Percentiles rank a stretch among this genome's conserved stretches.
Conservation (phyloP, 2,329 filamentous ascomycete genomes). For the Xylariaceae sp. region DNA sequence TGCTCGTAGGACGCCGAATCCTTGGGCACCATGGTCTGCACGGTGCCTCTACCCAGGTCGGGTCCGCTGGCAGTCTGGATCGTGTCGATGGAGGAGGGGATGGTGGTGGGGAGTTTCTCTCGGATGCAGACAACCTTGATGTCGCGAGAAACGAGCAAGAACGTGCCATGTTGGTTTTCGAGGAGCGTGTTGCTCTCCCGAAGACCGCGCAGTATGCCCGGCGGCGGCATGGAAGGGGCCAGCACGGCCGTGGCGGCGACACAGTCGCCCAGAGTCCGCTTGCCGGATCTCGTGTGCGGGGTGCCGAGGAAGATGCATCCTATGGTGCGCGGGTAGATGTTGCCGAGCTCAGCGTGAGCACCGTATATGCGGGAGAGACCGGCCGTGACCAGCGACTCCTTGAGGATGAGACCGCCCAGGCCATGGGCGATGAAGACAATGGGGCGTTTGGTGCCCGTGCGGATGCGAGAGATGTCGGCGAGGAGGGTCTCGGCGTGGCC, state of each 20-base stretch:
- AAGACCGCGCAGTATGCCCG: slow-evolving; percentile 24
- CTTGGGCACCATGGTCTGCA: slow-evolving; percentile 29
- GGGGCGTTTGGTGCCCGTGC: slow-evolving; percentile 26
- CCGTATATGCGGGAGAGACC: slow-evolving; percentile 31
- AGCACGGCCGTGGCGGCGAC: slow-evolving; percentile 28
- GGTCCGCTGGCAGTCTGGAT: slow-evolving; percentile 23
- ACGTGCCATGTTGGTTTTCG: slow-evolving; percentile 29
- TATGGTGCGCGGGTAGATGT: slow-evolving; percentile 30
- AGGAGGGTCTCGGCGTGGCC: slow-evolving; percentile 29
- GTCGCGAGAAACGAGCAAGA: slow-evolving; percentile 30
- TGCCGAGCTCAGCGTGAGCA: slow-evolving; percentile 30
- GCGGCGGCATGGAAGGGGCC: slow-evolving; percentile 23
- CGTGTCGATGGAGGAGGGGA: slow-evolving; percentile 22
- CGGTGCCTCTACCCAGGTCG: slow-evolving; percentile 25
- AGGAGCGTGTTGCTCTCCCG: slow-evolving; percentile 26
- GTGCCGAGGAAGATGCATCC: slow-evolving; percentile 31
- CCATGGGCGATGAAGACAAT: slow-evolving; percentile 31
- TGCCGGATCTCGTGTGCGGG: slow-evolving; percentile 27
- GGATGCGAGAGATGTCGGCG: slow-evolving; percentile 26
- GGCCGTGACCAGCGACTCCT: slow-evolving; percentile 30
- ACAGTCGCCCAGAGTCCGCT: slow-evolving; percentile 29
- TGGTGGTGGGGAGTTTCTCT: slow-evolving; percentile 27
- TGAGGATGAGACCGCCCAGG: slow-evolving; percentile 30
- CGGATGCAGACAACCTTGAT: slow-evolving; percentile 31
- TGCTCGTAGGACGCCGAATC: slow-evolving; percentile 26